Evolutionary conservation across 306 rosid species (phyloP).

Genomic region (Sicyos baderoa): DNA sequence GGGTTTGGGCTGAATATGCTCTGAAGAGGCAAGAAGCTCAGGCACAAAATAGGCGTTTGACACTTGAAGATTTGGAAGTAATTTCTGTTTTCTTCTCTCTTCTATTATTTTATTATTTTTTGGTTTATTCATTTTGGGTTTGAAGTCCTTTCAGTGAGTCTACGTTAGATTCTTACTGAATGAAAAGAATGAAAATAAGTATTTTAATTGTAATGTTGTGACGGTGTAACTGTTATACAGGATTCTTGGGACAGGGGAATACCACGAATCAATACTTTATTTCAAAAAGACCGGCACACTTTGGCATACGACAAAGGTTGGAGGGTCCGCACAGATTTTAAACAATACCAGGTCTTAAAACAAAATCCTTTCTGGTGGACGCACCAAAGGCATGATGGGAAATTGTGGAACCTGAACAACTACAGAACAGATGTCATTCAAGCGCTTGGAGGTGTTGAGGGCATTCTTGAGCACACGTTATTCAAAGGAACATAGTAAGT

Average conservation of each 20-base stretch:
- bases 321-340: constrained; percentile 98
- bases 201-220: not conserved
- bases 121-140: not conserved
- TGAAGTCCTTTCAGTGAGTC: not conserved
- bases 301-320: constrained; percentile 99
- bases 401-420: constrained; percentile 93
- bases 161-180: not conserved
- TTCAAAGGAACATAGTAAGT: constrained; percentile 99
- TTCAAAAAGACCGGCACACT: constrained; percentile 97
- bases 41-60: constrained; percentile 93
- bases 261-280: constrained; percentile 95
- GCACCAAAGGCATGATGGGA: constrained; percentile 97
- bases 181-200: not conserved
- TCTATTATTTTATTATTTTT: not conserved
- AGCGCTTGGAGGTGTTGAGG: constrained; percentile 99
- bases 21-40: constrained; percentile 97
- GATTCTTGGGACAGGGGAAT: constrained; percentile 99
- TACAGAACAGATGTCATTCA: constrained; percentile 98
- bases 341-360: constrained; percentile 93
- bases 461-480: constrained; percentile 93
- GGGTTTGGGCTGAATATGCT: constrained; percentile 99
- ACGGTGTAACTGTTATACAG: constrained; percentile 32
- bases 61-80: constrained; percentile 98
- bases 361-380: constrained; percentile 99
- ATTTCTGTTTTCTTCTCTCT: constrained; percentile 24